A percentile compares a stretch with the other conserved stretches of the same genome.
Conservation (phyloP, 2,329 filamentous ascomycete species). For the Lecanicillium sp. region DNA sequence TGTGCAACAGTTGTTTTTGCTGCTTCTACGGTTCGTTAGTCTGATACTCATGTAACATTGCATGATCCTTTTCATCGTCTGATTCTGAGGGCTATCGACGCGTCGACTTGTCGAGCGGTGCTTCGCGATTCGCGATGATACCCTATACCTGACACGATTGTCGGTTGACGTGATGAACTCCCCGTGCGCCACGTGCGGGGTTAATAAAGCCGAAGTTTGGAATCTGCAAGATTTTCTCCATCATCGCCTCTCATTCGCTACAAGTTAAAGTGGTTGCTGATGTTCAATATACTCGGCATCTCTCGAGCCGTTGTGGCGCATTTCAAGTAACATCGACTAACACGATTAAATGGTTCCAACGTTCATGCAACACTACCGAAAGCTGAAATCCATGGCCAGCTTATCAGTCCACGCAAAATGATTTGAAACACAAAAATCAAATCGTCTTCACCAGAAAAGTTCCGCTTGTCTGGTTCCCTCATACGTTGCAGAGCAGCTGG, state of each 20-base stretch:
- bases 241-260: not conserved
- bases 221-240: not conserved
- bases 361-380: no score
- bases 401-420: no score
- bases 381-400: no score
- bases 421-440: no score
- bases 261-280: not conserved
- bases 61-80: not conserved
- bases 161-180: not conserved
- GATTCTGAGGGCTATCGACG: not conserved
- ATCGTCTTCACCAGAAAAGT: no score
- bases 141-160: not conserved
- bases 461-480: not conserved
- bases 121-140: not conserved
- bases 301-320: not conserved
- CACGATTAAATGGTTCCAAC: no score
- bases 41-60: conserved; percentile 7
- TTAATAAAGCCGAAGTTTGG: not conserved
- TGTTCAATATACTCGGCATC: not conserved
- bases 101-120: no score
- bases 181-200: not conserved
- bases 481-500: not conserved
- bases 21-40: no score
- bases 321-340: no score
- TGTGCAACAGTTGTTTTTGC: not conserved